phyloP scores from a whole-genome alignment of 106 monocot genomes.

The Dendrobium catenatum region DNA sequence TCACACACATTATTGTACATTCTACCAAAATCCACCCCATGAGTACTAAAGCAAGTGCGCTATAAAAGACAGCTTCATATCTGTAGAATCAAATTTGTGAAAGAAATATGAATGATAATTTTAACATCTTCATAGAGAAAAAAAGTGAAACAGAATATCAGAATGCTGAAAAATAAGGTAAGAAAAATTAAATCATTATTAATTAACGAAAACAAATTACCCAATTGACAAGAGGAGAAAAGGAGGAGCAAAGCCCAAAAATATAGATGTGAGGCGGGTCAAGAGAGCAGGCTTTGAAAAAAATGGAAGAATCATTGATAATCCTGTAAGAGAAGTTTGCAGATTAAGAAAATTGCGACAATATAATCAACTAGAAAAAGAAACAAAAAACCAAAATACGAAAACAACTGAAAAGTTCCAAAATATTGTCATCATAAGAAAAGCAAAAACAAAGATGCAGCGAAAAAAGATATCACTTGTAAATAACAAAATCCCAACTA shows the following conservation, averaged over 20 bases:
- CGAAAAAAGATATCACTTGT: not conserved
- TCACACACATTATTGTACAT: constrained; percentile 34
- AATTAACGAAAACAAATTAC: constrained; percentile 27
- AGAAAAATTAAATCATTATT: constrained; percentile 5
- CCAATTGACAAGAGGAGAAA: constrained; percentile 86
- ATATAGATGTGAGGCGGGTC: constrained; percentile 77
- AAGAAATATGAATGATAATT: constrained; percentile 6
- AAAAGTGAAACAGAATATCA: not conserved
- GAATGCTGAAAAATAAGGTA: not conserved
- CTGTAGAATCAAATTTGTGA: constrained; percentile 25
- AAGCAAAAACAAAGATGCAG: too few species aligned
- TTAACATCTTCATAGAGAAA: constrained; percentile 3
- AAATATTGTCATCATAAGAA: too few species aligned
- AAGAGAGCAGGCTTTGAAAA: constrained; percentile 62
- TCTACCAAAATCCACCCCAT: constrained; percentile 87
- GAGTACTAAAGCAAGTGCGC: constrained; percentile 76
- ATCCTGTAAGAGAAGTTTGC: constrained; percentile 36
- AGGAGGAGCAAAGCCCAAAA: constrained; percentile 84
- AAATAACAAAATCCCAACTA: not conserved
- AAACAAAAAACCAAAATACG: too few species aligned
- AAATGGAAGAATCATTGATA: constrained; percentile 72
- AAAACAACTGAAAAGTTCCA: too few species aligned
- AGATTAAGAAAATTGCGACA: not conserved
- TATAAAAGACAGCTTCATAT: constrained; percentile 89
- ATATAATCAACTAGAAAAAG: not conserved